phyloP scores from a whole-genome alignment of 345 rosid species.

The Salix purpurea region DNA sequence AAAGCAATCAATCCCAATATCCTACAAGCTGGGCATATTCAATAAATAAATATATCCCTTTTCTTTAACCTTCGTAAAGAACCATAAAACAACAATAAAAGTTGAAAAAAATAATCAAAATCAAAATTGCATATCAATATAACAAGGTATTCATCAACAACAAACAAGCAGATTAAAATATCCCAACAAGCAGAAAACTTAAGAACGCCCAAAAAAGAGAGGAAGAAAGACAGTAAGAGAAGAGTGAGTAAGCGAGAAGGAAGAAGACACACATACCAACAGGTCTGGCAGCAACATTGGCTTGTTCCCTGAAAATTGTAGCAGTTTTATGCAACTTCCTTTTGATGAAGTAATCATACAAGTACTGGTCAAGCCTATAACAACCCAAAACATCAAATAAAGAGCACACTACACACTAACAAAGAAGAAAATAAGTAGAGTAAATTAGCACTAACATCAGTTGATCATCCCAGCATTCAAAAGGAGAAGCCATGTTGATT shows the following conservation, averaged over 20 bases:
- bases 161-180: too few species aligned
- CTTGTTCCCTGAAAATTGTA: slow-evolving; percentile 26
- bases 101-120: too few species aligned
- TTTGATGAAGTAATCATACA: slow-evolving; percentile 40
- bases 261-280: slow-evolving; percentile 16
- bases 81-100: too few species aligned
- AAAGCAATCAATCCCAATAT: too few species aligned
- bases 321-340: slow-evolving; percentile 31
- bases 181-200: not conserved
- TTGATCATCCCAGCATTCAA: slow-evolving; percentile 9
- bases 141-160: too few species aligned
- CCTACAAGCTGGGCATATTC: too few species aligned
- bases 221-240: not conserved
- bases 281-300: slow-evolving; percentile 15
- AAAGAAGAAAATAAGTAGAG: not conserved
- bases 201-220: not conserved
- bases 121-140: too few species aligned
- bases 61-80: too few species aligned
- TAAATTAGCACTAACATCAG: slow-evolving; percentile 9
- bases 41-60: too few species aligned
- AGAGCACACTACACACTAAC: not conserved
- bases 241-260: not conserved
- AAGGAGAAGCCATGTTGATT: not conserved
- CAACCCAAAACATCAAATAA: not conserved
- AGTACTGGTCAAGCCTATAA: slow-evolving; percentile 30